Conservation (phyloP, 495 filamentous ascomycete genomes). For the Penicillium chermesinum region DNA sequence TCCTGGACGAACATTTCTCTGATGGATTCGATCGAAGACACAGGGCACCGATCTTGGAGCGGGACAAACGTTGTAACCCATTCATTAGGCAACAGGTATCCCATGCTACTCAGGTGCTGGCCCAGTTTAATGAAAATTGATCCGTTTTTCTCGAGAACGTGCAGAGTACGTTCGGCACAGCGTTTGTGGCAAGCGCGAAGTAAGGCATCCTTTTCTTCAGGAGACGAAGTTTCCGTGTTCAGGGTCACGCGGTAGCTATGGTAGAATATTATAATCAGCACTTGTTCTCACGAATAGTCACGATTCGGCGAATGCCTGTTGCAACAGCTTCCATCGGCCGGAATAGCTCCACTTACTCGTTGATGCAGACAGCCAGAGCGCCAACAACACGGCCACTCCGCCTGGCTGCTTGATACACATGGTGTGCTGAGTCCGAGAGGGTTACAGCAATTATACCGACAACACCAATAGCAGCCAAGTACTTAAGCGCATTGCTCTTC, state of each 20-base stretch:
- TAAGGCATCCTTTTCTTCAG: constrained; percentile 56
- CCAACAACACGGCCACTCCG: constrained; percentile 75
- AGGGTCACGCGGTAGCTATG: constrained; percentile 77
- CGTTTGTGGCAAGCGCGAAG: constrained; percentile 85
- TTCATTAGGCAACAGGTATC: constrained; percentile 86
- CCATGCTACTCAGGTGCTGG: constrained; percentile 95
- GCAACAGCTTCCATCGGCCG: neutral
- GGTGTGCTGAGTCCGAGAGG: constrained; percentile 67
- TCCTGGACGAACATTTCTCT: constrained; percentile 78
- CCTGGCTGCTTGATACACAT: constrained; percentile 66
- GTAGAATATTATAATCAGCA: neutral
- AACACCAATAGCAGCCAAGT: constrained; percentile 49
- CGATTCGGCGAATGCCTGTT: neutral
- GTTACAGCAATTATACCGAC: constrained; percentile 55
- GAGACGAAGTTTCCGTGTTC: constrained; percentile 54
- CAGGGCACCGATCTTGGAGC: constrained; percentile 90
- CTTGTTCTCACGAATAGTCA: neutral
- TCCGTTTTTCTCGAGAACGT: constrained; percentile 87
- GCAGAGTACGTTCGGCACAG: constrained; percentile 82
- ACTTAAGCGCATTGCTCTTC: constrained; percentile 28
- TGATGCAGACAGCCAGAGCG: constrained; percentile 74
- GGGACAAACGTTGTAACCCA: constrained; percentile 97
- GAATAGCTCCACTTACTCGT: constrained; percentile 69
- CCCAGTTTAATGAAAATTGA: constrained; percentile 98
- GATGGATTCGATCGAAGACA: constrained; percentile 87